Conservation (phyloP, 495 filamentous ascomycete species). For the Aspergillus funiculosus region DNA sequence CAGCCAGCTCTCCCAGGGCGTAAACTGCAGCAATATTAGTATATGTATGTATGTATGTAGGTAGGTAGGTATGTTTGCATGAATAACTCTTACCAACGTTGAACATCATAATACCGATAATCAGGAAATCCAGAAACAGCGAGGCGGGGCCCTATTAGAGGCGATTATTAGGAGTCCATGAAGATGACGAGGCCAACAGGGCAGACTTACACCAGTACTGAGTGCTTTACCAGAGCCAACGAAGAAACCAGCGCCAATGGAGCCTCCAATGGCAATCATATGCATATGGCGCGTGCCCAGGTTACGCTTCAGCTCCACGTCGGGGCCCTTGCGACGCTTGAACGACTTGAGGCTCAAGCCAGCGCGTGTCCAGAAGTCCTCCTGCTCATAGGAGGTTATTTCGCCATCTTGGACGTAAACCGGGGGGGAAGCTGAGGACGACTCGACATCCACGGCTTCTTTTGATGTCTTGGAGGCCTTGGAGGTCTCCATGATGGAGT, state of each 20-base stretch:
- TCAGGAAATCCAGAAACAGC: conserved; percentile 38
- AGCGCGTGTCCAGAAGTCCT: conserved; percentile 44
- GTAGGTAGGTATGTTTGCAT: not conserved
- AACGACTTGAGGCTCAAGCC: conserved; percentile 48
- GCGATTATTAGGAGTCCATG: not conserved
- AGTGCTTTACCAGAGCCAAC: conserved; percentile 45
- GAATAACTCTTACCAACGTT: conserved; percentile 16
- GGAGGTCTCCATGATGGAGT: not conserved
- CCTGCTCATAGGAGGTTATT: conserved; percentile 14
- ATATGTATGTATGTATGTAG: too few relatives aligned
- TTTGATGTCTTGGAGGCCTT: conserved; percentile 5
- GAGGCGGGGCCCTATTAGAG: conserved; percentile 27
- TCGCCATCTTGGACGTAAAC: conserved; percentile 11
- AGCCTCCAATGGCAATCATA: conserved; percentile 66
- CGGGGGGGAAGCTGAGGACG: conserved; percentile 1
- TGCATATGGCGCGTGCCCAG: conserved; percentile 60
- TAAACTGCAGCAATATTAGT: conserved; percentile 56
- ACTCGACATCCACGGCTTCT: conserved; percentile 6
- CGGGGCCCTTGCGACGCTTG: conserved; percentile 17
- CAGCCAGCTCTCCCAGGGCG: conserved; percentile 63
- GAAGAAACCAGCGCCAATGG: conserved; percentile 51
- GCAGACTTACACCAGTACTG: conserved; percentile 10
- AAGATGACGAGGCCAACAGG: too few relatives aligned
- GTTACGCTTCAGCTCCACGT: conserved; percentile 29
- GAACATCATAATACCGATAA: conserved; percentile 49